Evolutionary conservation across 148 eudicot genomes (phyloP).

Genomic region (Selenicereus undatus): DNA sequence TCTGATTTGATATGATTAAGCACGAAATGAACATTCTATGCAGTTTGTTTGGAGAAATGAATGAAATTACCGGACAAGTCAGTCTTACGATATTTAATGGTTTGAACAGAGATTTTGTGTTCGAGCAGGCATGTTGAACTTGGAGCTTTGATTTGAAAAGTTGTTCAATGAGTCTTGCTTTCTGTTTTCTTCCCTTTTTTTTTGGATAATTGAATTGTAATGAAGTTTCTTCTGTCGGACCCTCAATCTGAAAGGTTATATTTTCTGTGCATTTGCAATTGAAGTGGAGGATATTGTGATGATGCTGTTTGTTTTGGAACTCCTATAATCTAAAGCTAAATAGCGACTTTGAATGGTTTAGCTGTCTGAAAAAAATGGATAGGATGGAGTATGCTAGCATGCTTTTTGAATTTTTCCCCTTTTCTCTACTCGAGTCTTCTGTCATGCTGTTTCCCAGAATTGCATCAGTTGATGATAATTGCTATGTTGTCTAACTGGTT

Average conservation of each 20-base stretch:
- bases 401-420: no score
- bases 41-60: neutral
- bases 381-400: neutral
- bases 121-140: neutral
- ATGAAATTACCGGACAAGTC: neutral
- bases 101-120: neutral
- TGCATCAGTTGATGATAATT: neutral
- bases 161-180: neutral
- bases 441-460: neutral
- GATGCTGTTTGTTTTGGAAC: neutral
- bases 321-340: neutral
- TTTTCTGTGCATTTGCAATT: neutral
- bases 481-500: neutral
- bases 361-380: neutral
- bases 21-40: neutral
- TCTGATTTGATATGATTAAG: neutral
- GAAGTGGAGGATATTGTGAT: neutral
- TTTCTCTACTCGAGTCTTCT: neutral
- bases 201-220: neutral
- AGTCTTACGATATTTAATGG: neutral
- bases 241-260: neutral
- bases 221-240: neutral
- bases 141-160: neutral
- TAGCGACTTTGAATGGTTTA: neutral
- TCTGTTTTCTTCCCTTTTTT: neutral